phyloP scores from a whole-genome alignment of 176 grass and related monocot species.

The Themeda triandra region DNA sequence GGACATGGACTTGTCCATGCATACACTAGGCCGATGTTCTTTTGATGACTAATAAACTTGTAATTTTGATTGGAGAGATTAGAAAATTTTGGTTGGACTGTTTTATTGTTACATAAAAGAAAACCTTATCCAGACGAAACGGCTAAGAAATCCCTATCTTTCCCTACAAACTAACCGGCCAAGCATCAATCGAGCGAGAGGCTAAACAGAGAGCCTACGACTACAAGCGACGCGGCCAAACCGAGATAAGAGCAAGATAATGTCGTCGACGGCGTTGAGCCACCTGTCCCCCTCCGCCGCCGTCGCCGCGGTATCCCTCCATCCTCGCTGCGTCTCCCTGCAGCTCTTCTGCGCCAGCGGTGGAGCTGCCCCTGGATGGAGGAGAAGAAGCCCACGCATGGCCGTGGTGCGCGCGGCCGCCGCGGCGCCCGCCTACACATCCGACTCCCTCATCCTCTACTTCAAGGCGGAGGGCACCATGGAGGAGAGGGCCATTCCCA shows the following conservation, averaged over 20 bases:
- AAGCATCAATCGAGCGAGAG: no score
- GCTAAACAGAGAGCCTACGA: neutral
- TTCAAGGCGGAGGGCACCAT: conserved; percentile 57
- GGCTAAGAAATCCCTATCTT: neutral
- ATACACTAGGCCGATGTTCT: no score
- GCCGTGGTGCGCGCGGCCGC: conserved; percentile 26
- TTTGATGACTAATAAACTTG: no score
- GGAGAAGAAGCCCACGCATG: neutral
- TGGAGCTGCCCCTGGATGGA: neutral
- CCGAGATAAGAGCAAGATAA: conserved; percentile 24
- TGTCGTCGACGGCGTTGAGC: conserved; percentile 28
- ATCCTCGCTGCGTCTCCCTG: neutral
- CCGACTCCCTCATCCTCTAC: conserved; percentile 50
- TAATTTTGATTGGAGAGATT: no score
- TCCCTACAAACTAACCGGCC: neutral
- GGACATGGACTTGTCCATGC: no score
- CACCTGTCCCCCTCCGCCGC: conserved; percentile 11
- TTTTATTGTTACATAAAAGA: no score
- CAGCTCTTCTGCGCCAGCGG: neutral
- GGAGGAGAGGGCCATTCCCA: conserved; percentile 51
- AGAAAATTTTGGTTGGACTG: no score
- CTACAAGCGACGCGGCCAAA: neutral
- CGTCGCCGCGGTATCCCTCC: neutral
- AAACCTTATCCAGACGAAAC: no score
- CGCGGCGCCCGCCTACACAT: conserved; percentile 28